Base-by-base conservation (phyloP, 2,329 filamentous ascomycete genomes). In the Trichophyton benhamiae region DNA sequence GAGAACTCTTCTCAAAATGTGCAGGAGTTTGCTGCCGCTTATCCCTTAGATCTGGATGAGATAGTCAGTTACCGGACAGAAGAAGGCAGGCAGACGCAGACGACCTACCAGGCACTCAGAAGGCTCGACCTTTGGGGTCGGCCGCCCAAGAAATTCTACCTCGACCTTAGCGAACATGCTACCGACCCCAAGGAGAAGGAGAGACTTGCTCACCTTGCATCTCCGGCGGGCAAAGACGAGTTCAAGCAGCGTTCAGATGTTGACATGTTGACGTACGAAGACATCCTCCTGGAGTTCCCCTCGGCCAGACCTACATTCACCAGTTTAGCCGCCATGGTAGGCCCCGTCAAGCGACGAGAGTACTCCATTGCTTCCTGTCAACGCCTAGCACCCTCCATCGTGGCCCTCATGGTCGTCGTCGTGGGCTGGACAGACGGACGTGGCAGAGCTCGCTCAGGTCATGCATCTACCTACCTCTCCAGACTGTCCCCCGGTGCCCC, bases 351-450 rank as follows among this genome's bases (percentile, higher is more conserved):
- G 83, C 89, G 94, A 64, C 85, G 94, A 69, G 94, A 99, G 77
- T 99, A 99, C 82, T 96, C 90, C n/a, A 97, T 99, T 67, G 94
- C 94, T 20, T 97, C 94, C 2, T 94, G 91, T 61, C 94, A 99
- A 77, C 90, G 92, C 69, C 92, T 97, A 46, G 91, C 89, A 0
- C 91, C 94, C 20, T 91, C 80, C 71, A 86, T 84, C n/a, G 91
- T 99, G 62, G 84, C 91, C 7, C 84, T 99, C 65, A 94, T 97
- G 85, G 95, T 99, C 70, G 94, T 99, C 63, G 95, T 94, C 3
- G 94, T 99, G 69, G 86, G 89, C 79, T 99, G 94, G 94, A 86
- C 91, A 66, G 92, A 97, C 75, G 82, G 88, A 66, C 83, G 84
- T 69, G 92, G 92, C 70, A 89, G 91, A 71, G 87, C 88, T 69